phyloP scores from a whole-genome alignment of 2,329 filamentous ascomycete species.

The Colletotrichum higginsianum region DNA sequence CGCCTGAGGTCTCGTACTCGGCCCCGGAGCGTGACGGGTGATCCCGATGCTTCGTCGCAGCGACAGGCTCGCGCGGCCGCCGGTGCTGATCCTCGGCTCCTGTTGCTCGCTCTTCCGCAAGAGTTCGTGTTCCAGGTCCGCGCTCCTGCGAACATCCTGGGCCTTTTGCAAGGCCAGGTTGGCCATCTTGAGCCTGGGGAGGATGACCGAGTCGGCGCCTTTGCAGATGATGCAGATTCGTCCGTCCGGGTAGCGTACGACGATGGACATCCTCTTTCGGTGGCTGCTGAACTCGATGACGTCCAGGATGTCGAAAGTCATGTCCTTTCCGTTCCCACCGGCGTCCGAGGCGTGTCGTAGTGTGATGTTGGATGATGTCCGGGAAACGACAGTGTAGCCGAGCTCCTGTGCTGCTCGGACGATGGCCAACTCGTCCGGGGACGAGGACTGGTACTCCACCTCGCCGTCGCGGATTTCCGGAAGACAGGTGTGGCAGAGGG shows the following conservation, averaged over 20 bases:
- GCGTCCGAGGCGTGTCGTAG: conserved; percentile 59
- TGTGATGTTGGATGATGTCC: conserved; percentile 79
- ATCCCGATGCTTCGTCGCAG: conserved; percentile 61
- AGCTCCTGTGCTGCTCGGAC: conserved; percentile 89
- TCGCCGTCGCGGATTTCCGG: conserved; percentile 82
- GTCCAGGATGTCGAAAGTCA: conserved; percentile 85
- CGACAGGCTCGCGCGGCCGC: conserved; percentile 67
- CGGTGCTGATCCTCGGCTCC: conserved; percentile 69
- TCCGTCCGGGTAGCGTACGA: conserved; percentile 88
- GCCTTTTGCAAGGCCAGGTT: conserved; percentile 84
- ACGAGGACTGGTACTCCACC: conserved; percentile 88
- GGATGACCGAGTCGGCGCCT: conserved; percentile 87
- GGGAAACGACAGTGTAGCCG: conserved; percentile 82
- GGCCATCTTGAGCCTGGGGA: conserved; percentile 82
- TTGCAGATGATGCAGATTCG: conserved; percentile 90
- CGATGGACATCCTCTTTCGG: conserved; percentile 90
- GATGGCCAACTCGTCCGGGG: conserved; percentile 90
- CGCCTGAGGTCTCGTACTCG: conserved; percentile 49
- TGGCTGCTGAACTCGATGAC: conserved; percentile 93
- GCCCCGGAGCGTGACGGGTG: conserved; percentile 46
- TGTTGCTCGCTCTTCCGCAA: conserved; percentile 69
- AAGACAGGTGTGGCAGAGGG: conserved; percentile 91
- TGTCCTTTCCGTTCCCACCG: conserved; percentile 59
- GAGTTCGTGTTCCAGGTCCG: conserved; percentile 71
- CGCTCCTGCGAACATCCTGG: conserved; percentile 73